A percentile compares a stretch with the other conserved stretches of the same genome.
These are phyloP conservation scores for Proliferodiscus dingleyae DNA, from an alignment of 2,329 filamentous ascomycete species.

Conservation along the genomic window DNA sequence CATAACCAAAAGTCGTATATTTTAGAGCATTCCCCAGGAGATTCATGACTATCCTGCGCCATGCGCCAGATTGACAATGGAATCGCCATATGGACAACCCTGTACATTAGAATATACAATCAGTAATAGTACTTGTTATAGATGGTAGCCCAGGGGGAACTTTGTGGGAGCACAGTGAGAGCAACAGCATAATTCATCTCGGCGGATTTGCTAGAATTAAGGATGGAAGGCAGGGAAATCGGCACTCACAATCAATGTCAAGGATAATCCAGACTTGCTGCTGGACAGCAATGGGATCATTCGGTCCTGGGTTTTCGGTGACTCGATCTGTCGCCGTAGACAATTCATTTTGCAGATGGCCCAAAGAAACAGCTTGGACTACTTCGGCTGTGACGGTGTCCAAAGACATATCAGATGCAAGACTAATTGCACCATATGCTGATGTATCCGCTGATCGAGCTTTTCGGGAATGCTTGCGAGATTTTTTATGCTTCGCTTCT, in stretches of 20 bases:
- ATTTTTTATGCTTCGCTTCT: not conserved
- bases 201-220: too few relatives aligned
- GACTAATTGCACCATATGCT: slow-evolving; percentile 1
- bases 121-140: too few relatives aligned
- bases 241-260: slow-evolving; percentile 22
- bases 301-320: not conserved
- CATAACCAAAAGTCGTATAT: slow-evolving; percentile 49
- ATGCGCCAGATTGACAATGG: slow-evolving; percentile 15
- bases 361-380: not conserved
- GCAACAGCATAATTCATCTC: too few relatives aligned
- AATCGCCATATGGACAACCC: slow-evolving; percentile 23
- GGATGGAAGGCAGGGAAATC: too few relatives aligned
- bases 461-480: not conserved
- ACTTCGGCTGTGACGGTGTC: not conserved
- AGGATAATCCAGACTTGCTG: not conserved
- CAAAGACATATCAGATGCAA: not conserved
- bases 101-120: too few relatives aligned
- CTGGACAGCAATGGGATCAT: not conserved
- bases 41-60: slow-evolving; percentile 49
- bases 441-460: not conserved
- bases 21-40: slow-evolving; percentile 57
- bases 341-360: not conserved
- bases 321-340: not conserved
- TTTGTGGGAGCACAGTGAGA: too few relatives aligned
- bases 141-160: too few relatives aligned